A percentile compares a stretch with the other conserved stretches of the same genome.
Conservation (phyloP, 495 filamentous ascomycete genomes). For the Lasiosphaeria miniovina region DNA sequence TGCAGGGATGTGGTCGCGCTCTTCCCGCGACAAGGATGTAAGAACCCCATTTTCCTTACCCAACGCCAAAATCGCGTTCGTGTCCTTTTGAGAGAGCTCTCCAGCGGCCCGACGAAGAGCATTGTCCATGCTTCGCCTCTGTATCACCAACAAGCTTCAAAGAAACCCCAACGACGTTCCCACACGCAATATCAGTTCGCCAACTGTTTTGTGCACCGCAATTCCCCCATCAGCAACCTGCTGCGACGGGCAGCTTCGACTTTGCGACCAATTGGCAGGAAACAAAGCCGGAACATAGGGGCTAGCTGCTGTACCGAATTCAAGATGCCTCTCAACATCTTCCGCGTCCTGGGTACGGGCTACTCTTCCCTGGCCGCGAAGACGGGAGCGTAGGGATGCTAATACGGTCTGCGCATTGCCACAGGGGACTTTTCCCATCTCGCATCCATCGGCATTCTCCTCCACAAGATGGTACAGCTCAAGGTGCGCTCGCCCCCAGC, state of each 20-base stretch:
- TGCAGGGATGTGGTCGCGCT: neutral
- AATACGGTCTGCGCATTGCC: no score
- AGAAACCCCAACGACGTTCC: neutral
- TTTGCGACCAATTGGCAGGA: no score
- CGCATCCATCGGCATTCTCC: conserved; percentile 86
- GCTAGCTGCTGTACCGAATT: neutral
- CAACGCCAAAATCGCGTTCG: conserved; percentile 33
- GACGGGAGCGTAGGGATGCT: no score
- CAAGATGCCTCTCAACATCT: conserved; percentile 72
- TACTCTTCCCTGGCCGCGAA: conserved; percentile 8
- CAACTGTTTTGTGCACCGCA: conserved; percentile 1
- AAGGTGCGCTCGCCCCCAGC: conserved; percentile 56
- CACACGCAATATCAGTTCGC: no score
- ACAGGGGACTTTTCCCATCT: conserved; percentile 92
- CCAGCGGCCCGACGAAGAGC: neutral
- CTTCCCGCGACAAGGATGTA: conserved; percentile 17
- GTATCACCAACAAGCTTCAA: neutral
- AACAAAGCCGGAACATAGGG: no score
- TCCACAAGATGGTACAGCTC: conserved; percentile 91
- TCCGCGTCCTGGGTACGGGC: conserved; percentile 73
- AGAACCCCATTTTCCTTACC: conserved; percentile 10
- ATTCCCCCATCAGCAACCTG: neutral
- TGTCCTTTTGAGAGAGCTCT: conserved; percentile 34
- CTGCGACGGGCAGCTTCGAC: neutral
- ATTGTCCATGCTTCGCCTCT: neutral